Base-by-base conservation (phyloP, 352 stramenopile species). In the Globisporangium lucens region DNA sequence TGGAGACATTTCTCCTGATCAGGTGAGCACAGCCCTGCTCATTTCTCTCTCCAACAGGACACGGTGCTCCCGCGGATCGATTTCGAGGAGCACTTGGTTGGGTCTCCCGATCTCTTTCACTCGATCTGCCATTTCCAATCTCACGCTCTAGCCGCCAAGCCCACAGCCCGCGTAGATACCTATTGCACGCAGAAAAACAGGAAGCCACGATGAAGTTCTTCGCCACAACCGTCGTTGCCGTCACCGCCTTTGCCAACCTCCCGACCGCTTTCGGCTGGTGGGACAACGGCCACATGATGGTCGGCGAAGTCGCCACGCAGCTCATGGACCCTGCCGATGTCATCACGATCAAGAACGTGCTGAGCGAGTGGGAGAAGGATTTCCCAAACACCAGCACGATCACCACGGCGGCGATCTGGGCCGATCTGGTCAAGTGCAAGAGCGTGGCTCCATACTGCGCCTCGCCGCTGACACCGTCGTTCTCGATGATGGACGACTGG, bases 201-300 rank as follows among this genome's bases (percentile, higher is more conserved):
- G 43, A 24, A 20, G 20, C 15, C 43, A 33, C 41, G 4, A 84
- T 84, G 77, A 84, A 84, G 68, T 24, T 75, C 41, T 70, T 79
- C 30, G 59, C 62, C 49, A 53, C 70, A 7, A 59, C 66, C 7
- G 57, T 57, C 20, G 55, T 64, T 12, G 38, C 61, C 12, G 60
- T 73, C 22, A 64, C 51, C 2, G 60, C 46, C 6, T 38, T 65
- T 10, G 30, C 58, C 2, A 69, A 72, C 49, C 41, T 76, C n/a
- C 75, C 75, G 15, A 63, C 57, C 6, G 70, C 70, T 9, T 38
- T 64, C 3, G 82, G 52, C n/a, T 89, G 79, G 79, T 90, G 82
- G 82, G 82, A 90, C 70, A 87, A 85, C 33, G 79, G 78, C 36
- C 82, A 90, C 76, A 87, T 89, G 82, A 65, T 87, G 20, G 75